phyloP scores from a whole-genome alignment of 1,284 basidiomycete genomes.

The Xerocomus tenax region DNA sequence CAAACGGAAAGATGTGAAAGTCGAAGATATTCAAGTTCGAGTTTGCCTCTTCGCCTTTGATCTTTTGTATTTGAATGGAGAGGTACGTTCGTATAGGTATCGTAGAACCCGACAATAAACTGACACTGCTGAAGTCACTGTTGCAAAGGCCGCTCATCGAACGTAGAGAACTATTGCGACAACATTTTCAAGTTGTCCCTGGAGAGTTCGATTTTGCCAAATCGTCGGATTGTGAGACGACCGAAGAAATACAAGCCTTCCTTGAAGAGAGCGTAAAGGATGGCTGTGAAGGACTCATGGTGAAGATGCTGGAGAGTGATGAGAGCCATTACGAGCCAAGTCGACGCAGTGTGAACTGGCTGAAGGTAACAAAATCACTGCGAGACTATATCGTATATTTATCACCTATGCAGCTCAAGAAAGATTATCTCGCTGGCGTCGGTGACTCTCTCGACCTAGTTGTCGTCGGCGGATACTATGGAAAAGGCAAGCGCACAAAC shows the following conservation, averaged over 20 bases:
- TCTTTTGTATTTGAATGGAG: conserved; percentile 87
- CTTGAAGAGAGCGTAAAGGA: conserved; percentile 95
- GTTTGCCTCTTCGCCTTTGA: conserved; percentile 97
- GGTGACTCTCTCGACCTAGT: conserved; percentile 97
- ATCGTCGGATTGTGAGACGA: conserved; percentile 80
- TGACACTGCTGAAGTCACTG: conserved; percentile 43
- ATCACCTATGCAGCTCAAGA: conserved; percentile 66
- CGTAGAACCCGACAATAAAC: background rate
- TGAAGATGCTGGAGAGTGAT: conserved; percentile 92
- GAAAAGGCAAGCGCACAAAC: conserved; percentile 95
- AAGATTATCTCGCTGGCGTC: conserved; percentile 93
- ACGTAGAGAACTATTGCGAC: conserved; percentile 67
- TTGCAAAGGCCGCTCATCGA: conserved; percentile 61
- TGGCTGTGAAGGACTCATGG: conserved; percentile 98
- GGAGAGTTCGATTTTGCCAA: conserved; percentile 93
- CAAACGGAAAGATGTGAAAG: conserved; percentile 95
- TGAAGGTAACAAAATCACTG: conserved; percentile 60
- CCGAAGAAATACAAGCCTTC: conserved; percentile 92
- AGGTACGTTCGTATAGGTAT: conserved; percentile 44
- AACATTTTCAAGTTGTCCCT: conserved; percentile 76
- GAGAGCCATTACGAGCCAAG: conserved; percentile 94
- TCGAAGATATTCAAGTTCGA: conserved; percentile 91
- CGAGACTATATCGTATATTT: background rate
- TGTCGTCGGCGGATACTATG: conserved; percentile 93
- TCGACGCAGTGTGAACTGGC: conserved; percentile 91